These are phyloP conservation scores for Cyclotella baltica DNA, from an alignment of 108 stramenopile genomes.

Conservation along the genomic window DNA sequence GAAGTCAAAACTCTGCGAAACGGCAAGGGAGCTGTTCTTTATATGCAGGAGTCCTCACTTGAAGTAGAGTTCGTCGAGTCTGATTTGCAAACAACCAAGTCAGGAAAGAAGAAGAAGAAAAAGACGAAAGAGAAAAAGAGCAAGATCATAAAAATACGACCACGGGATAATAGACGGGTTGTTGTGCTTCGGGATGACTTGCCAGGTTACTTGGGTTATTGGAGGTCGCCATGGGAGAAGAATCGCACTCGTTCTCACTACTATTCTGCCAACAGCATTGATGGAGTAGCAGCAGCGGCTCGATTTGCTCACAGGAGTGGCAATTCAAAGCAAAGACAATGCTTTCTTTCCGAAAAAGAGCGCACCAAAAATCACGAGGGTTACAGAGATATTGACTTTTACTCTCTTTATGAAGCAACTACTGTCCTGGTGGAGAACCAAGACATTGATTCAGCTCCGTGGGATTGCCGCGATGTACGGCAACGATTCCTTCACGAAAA, in stretches of 20 bases:
- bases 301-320: slow-evolving; percentile 19
- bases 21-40: slow-evolving; percentile 11
- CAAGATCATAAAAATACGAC: not conserved
- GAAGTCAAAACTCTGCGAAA: slow-evolving; percentile 6
- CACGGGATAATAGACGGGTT: not conserved
- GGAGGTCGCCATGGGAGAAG: slow-evolving; percentile 51
- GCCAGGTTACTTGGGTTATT: slow-evolving; percentile 31
- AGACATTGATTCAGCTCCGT: slow-evolving; percentile 66
- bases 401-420: slow-evolving; percentile 77
- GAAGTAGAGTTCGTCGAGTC: slow-evolving; percentile 25
- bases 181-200: slow-evolving; percentile 13
- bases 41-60: slow-evolving; percentile 17
- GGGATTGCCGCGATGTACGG: slow-evolving; percentile 81
- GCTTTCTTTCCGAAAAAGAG: slow-evolving; percentile 35
- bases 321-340: slow-evolving; percentile 16
- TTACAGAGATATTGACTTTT: slow-evolving; percentile 71
- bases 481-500: slow-evolving; percentile 81
- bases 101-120: slow-evolving; percentile 18
- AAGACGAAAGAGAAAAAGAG: slow-evolving; percentile 11
- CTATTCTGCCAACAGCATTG: slow-evolving; percentile 2
- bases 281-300: slow-evolving; percentile 34
- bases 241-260: slow-evolving; percentile 2
- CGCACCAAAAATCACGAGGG: slow-evolving; percentile 67
- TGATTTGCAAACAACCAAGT: not conserved
- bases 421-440: slow-evolving; percentile 38